A percentile compares a stretch with the other conserved stretches of the same genome.
These are phyloP conservation scores for Fusarium ramigenum DNA, from an alignment of 2,329 filamentous ascomycete genomes.

Conservation along the genomic window DNA sequence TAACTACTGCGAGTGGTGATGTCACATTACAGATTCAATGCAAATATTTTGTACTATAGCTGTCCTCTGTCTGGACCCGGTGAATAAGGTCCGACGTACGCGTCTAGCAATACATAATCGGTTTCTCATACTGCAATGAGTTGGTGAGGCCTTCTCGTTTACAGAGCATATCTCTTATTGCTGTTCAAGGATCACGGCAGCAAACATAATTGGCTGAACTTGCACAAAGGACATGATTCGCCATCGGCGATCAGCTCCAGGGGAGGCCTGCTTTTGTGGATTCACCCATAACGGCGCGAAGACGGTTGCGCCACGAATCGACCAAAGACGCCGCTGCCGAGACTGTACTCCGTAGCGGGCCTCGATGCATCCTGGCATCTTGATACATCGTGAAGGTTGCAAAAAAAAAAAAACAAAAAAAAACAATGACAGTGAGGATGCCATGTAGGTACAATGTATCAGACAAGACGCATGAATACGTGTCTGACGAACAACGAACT, in stretches of 20 bases:
- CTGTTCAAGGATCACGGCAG: background rate
- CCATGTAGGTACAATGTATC: background rate
- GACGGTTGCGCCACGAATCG: slow-evolving; percentile 27
- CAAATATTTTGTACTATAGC: background rate
- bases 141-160: background rate
- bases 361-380: background rate
- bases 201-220: slow-evolving; percentile 8
- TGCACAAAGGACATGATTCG: slow-evolving; percentile 19
- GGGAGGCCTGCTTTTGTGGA: slow-evolving; percentile 18
- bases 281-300: slow-evolving; percentile 17
- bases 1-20: slow-evolving; percentile 27
- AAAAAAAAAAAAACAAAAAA: background rate
- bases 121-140: background rate
- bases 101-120: slow-evolving; percentile 9
- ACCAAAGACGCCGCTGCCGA: slow-evolving; percentile 31
- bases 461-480: slow-evolving; percentile 27
- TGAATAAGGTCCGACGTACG: background rate
- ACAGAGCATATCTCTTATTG: background rate
- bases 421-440: background rate
- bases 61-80: background rate
- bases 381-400: background rate
- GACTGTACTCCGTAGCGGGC: background rate
- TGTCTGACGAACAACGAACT: slow-evolving; percentile 7
- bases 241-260: slow-evolving; percentile 29
- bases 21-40: slow-evolving; percentile 16